Evolutionary conservation across 305 asterid genomes (phyloP), one percentile per base, ranked within the genome.

Genomic region (Fraxinus sp.): DNA sequence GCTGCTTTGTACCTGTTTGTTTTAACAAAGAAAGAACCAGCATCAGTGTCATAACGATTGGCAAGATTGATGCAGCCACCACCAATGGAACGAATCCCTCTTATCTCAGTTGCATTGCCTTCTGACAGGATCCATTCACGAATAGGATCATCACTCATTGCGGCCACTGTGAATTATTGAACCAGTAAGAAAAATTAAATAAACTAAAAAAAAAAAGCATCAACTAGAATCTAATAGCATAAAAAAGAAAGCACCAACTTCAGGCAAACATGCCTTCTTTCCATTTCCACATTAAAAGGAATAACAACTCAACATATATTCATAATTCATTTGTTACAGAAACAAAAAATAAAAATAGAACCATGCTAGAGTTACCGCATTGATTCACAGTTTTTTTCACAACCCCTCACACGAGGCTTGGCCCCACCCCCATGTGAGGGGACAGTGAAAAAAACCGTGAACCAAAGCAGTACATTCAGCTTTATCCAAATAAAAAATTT

Each of bases 51-150:
- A 66, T 94, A 94, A 68, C 97, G 92, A 74, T 71, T 90, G 78
- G 99, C 98, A 37, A 79, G 90, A 83, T 90, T 96, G 81, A 96
- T 91, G 92, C 99, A 96, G 79, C 99, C 99, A 74, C 99, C 99
- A 62, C 98, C 98, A 81, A 96, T 80, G 7, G 99, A 79, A 80
- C 95, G 92, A 82, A 89, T 94, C 78, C 97, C 91, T 2, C 89
- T 91, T 78, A 96, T 91, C 85, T 91, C 87, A 79, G 93, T 91
- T 76, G 98, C 98, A 83, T 94, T 93, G 83, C 98, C 99, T 88
- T 93, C 98, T 3, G 98, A 88, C 9, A 94, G 84, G 82, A 96
- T 93, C 99, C 98, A 96, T 82, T 94, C 97, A 6, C 93, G 90
- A 77, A 96, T 76, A 5, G 98, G 99, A 87, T 96, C 99, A 73